phyloP scores from a whole-genome alignment of 192 early-diverging fungal species.

The Mycoemilia scoparia region DNA sequence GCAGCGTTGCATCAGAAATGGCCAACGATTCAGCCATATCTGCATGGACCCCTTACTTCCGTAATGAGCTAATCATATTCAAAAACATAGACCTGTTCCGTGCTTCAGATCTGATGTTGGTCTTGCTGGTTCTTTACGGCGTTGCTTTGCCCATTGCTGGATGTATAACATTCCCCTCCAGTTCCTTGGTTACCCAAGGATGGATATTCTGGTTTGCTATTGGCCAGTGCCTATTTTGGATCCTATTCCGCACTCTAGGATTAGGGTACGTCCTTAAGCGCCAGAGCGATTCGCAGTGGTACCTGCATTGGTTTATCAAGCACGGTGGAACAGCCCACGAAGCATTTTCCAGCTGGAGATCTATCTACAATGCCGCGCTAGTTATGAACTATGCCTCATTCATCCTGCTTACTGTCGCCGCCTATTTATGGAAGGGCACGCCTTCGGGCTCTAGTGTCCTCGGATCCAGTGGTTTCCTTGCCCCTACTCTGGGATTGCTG shows the following conservation, averaged over 20 bases:
- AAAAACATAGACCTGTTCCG: slow-evolving; percentile 83
- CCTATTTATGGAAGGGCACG: slow-evolving; percentile 54
- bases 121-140: slow-evolving; percentile 58
- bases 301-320: slow-evolving; percentile 84
- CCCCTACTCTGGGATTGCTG: slow-evolving; percentile 54
- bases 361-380: slow-evolving; percentile 77
- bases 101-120: slow-evolving; percentile 61
- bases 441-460: no score
- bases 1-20: slow-evolving; percentile 1
- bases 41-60: slow-evolving; percentile 55
- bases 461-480: slow-evolving; percentile 37
- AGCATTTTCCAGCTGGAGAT: slow-evolving; percentile 90
- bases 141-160: slow-evolving; percentile 41
- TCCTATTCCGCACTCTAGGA: slow-evolving; percentile 62
- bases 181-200: no score
- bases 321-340: slow-evolving; percentile 73
- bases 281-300: slow-evolving; percentile 66
- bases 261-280: slow-evolving; percentile 58
- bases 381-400: slow-evolving; percentile 88
- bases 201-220: slow-evolving; percentile 15
- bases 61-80: slow-evolving; percentile 72
- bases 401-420: slow-evolving; percentile 55
- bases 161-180: slow-evolving; percentile 25
- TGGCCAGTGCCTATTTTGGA: slow-evolving; percentile 71
- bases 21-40: slow-evolving; percentile 15